Base-by-base conservation (phyloP, 2,329 filamentous ascomycete genomes). In the Falciphora oryzae region DNA sequence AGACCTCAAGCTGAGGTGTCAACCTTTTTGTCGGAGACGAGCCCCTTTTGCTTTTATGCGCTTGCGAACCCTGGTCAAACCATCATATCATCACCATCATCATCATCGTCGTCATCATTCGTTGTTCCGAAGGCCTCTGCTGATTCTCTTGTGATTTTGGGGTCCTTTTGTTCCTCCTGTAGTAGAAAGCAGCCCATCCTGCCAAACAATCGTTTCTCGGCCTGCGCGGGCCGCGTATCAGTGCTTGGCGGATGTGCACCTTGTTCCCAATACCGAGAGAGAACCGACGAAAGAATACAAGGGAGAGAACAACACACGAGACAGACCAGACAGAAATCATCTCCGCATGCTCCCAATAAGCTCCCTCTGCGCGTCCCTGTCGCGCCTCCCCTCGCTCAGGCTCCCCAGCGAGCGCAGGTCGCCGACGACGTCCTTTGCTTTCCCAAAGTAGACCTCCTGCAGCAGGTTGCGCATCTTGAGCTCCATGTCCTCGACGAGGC, bases 401-500 rank as follows among this genome's bases (percentile, higher is more conserved):
- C 90, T 88, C 63, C 88, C 87, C 68, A 96, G 85, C 78, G 93
- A 98, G 75, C 95, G 85, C 77, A 99, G 79, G 76, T 99, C 94
- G 64, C 94, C 95, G 4, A 99, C 94, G 3, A 99, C 93, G 78
- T 99, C 95, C 85, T 96, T 97, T 64, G 95, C 94, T 83, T 99
- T 99, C 75, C 95, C 95, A 79, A 99, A 99, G 80, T 99, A 99
- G 62, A 99, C 95, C 79, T 99, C 95, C 82, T 99, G 94, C 75
- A 99, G 81, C 77, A 98, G 78, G 78, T 99, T 99, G 69, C 95
- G 87, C 95, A 99, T 98, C 84, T 97, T 97, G 75, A 97, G 87
- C 81, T 99, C 95, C 95, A 99, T 98, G 77, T 99, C 95, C 82
- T 99, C 95, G 63, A 99, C 93, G 74, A 99, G 83, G 68, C 89